phyloP scores from a whole-genome alignment of 768 basidiomycete genomes.

The Xerocomellus chrysenteron region DNA sequence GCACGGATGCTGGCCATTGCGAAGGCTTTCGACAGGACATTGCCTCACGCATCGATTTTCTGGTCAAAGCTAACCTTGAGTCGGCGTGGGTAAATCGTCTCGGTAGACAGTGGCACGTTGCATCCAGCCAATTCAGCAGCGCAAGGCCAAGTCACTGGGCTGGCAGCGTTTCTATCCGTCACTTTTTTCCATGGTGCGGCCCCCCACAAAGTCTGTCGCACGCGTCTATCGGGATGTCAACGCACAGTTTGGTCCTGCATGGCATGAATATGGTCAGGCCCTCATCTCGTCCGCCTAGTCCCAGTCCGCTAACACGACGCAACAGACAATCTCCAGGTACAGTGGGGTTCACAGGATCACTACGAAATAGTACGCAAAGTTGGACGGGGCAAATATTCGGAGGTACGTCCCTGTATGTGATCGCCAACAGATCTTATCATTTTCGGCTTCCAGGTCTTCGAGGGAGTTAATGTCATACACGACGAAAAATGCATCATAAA shows the following conservation, averaged over 20 bases:
- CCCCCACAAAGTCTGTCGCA: slow-evolving; percentile 74
- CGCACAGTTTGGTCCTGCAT: slow-evolving; percentile 79
- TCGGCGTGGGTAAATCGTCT: slow-evolving; percentile 30
- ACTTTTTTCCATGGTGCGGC: slow-evolving; percentile 58
- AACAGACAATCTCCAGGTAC: slow-evolving; percentile 92
- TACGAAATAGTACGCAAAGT: slow-evolving; percentile 98
- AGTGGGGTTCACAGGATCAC: slow-evolving; percentile 96
- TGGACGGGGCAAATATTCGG: slow-evolving; percentile 92
- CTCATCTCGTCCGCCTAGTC: not conserved
- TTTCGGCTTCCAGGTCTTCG: slow-evolving; percentile 65
- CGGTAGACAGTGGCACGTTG: slow-evolving; percentile 17
- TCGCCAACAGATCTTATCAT: slow-evolving; percentile 15
- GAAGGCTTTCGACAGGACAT: slow-evolving; percentile 29
- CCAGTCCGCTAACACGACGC: slow-evolving; percentile 16
- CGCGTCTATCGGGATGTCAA: slow-evolving; percentile 91
- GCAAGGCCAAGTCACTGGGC: slow-evolving; percentile 11
- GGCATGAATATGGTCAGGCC: slow-evolving; percentile 90
- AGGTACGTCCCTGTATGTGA: slow-evolving; percentile 48
- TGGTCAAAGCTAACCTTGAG: not conserved
- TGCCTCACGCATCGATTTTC: too few species aligned
- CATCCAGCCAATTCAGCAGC: slow-evolving; percentile 2
- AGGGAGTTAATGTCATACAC: slow-evolving; percentile 87
- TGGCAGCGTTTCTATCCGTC: slow-evolving; percentile 11
- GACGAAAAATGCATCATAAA: slow-evolving; percentile 98
- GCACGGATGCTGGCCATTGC: slow-evolving; percentile 54